Evolutionary conservation across 1,284 basidiomycete species (phyloP).

Genomic region (Cystobasidiaceae sp.): DNA sequence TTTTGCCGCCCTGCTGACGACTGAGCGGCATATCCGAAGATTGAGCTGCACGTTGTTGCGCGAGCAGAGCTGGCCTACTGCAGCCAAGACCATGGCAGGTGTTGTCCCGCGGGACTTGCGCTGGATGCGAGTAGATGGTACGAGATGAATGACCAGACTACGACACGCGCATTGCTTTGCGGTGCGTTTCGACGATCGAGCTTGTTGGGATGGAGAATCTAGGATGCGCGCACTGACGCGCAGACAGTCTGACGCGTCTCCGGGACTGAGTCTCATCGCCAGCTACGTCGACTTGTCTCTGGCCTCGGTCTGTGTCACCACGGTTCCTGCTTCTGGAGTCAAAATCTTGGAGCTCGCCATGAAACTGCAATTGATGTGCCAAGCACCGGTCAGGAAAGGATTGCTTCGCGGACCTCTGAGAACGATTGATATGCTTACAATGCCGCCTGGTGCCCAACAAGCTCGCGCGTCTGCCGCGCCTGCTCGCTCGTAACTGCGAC

Average conservation of each 20-base stretch:
- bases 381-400: too few species aligned
- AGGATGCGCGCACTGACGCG: too few species aligned
- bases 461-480: conserved; percentile 2
- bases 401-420: too few species aligned
- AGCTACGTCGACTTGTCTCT: too few species aligned
- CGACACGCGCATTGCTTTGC: too few species aligned
- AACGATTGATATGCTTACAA: conserved; percentile 17
- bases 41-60: conserved; percentile 45
- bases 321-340: conserved; percentile 2
- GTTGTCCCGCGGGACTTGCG: not conserved
- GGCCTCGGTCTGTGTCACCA: not conserved
- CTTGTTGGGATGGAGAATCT: too few species aligned
- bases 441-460: conserved; percentile 19
- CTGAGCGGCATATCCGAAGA: conserved; percentile 42
- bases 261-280: too few species aligned
- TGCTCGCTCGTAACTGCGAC: conserved; percentile 10
- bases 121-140: too few species aligned
- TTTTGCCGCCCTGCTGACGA: conserved; percentile 48
- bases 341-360: conserved; percentile 12
- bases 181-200: too few species aligned
- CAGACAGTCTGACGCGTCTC: too few species aligned
- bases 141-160: too few species aligned
- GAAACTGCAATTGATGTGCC: not conserved
- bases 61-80: conserved; percentile 41
- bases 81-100: conserved; percentile 34